Evolutionary conservation across 2,329 filamentous ascomycete species (phyloP).

Genomic region (Raffaelea deltoideospora): DNA sequence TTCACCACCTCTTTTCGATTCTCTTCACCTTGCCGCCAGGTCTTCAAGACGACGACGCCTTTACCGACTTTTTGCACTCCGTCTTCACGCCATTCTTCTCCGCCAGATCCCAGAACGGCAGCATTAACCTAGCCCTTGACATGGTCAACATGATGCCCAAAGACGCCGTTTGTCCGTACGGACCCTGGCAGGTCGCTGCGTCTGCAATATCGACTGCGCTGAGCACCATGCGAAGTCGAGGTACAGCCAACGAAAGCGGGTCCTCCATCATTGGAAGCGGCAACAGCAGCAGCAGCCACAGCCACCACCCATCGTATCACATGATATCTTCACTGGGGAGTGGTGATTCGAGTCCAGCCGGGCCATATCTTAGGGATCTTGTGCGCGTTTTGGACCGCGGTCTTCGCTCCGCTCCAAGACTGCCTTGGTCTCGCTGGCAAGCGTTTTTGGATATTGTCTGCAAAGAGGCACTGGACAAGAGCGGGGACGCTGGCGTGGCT

Average conservation of each 20-base stretch:
- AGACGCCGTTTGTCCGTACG: slow-evolving; percentile 28
- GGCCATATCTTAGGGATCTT: slow-evolving; percentile 55
- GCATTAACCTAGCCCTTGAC: slow-evolving; percentile 32
- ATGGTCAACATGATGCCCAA: slow-evolving; percentile 33
- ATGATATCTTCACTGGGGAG: slow-evolving; percentile 1
- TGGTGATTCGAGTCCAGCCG: slow-evolving; percentile 30
- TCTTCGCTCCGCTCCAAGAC: slow-evolving; percentile 30
- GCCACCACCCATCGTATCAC: slow-evolving; percentile 1
- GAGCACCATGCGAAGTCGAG: too few species aligned
- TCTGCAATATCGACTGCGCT: slow-evolving; percentile 28
- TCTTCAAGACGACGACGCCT: slow-evolving; percentile 28
- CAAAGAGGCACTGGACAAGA: slow-evolving; percentile 41
- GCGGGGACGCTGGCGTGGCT: slow-evolving; percentile 51
- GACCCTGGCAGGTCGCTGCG: slow-evolving; percentile 36
- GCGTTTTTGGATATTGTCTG: slow-evolving; percentile 42
- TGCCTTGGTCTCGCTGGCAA: slow-evolving; percentile 32
- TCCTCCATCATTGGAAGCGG: slow-evolving; percentile 1
- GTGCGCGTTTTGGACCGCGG: slow-evolving; percentile 53
- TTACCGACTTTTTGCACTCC: slow-evolving; percentile 29
- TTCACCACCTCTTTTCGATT: slow-evolving; percentile 51
- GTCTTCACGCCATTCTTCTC: slow-evolving; percentile 45
- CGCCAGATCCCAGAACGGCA: slow-evolving; percentile 27
- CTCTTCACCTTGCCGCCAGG: slow-evolving; percentile 36
- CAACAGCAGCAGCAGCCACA: background rate
- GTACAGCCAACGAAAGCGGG: slow-evolving; percentile 10